Percentiles rank a stretch among this genome's conserved stretches.
These are phyloP conservation scores for Dendrobium nobile DNA, from an alignment of 106 monocot genomes.

Conservation along the genomic window DNA sequence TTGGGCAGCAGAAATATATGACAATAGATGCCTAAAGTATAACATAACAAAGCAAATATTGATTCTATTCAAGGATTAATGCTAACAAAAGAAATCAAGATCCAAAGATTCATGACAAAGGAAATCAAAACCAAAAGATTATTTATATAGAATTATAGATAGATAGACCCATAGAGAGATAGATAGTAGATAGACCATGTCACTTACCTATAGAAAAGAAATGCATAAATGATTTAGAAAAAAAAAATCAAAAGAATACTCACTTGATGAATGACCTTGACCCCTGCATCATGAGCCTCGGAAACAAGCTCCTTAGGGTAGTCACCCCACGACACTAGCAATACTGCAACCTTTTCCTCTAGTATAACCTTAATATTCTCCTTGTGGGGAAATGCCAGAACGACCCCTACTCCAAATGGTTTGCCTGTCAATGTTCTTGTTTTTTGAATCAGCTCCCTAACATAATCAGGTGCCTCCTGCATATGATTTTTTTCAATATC, in stretches of 20 bases:
- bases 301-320: slow-evolving; percentile 53
- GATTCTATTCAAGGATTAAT: too few species aligned
- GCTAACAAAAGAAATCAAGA: too few species aligned
- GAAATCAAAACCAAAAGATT: too few species aligned
- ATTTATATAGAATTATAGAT: too few species aligned
- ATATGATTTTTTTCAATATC: neutral
- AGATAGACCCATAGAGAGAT: too few species aligned
- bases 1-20: too few species aligned
- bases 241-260: slow-evolving; percentile 12
- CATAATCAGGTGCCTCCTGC: slow-evolving; percentile 63
- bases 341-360: slow-evolving; percentile 59
- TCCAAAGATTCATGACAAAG: too few species aligned
- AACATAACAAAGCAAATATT: too few species aligned
- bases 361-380: slow-evolving; percentile 56
- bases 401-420: slow-evolving; percentile 61
- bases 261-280: slow-evolving; percentile 80
- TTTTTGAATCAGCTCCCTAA: slow-evolving; percentile 52
- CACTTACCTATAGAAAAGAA: too few species aligned
- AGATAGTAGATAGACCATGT: too few species aligned
- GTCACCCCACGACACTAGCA: slow-evolving; percentile 78
- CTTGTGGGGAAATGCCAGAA: slow-evolving; percentile 55
- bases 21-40: too few species aligned
- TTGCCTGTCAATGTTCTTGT: slow-evolving; percentile 64
- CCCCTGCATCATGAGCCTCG: slow-evolving; percentile 62
- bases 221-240: neutral